phyloP scores from a whole-genome alignment of 768 basidiomycete genomes.

The Macrocybe gigantea region DNA sequence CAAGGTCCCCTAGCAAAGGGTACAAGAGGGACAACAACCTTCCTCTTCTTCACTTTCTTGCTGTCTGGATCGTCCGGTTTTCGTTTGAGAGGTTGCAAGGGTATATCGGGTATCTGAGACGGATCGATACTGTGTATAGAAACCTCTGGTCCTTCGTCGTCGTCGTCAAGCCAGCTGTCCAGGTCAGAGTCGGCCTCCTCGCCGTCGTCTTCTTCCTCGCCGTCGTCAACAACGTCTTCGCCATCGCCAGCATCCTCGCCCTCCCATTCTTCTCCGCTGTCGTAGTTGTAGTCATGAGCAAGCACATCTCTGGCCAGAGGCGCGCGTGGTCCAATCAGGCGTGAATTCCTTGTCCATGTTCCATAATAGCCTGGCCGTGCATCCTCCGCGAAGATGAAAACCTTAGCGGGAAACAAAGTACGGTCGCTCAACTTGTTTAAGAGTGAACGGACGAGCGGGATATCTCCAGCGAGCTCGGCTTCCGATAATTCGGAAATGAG shows the following conservation, averaged over 20 bases:
- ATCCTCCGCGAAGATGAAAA: slow-evolving; percentile 79
- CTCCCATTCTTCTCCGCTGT: slow-evolving; percentile 97
- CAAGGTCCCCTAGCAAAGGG: slow-evolving; percentile 80
- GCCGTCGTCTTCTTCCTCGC: slow-evolving; percentile 52
- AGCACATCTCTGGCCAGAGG: slow-evolving; percentile 78
- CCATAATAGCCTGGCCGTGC: slow-evolving; percentile 90
- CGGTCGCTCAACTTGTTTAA: slow-evolving; percentile 59
- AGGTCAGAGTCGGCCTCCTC: slow-evolving; percentile 70
- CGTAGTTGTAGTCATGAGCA: slow-evolving; percentile 83
- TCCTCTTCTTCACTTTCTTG: slow-evolving; percentile 62
- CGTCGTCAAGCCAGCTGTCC: slow-evolving; percentile 76
- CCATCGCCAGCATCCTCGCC: slow-evolving; percentile 79
- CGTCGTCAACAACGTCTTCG: slow-evolving; percentile 70
- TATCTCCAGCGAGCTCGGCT: slow-evolving; percentile 73
- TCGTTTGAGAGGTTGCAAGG: slow-evolving; percentile 43
- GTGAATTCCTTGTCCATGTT: slow-evolving; percentile 86
- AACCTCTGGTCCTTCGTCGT: slow-evolving; percentile 49
- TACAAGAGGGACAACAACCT: slow-evolving; percentile 71
- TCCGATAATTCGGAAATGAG: slow-evolving; percentile 64
- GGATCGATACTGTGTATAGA: slow-evolving; percentile 26
- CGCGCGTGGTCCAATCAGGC: slow-evolving; percentile 71
- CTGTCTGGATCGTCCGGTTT: slow-evolving; percentile 53
- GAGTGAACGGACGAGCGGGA: slow-evolving; percentile 58
- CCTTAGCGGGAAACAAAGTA: slow-evolving; percentile 63
- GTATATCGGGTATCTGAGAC: slow-evolving; percentile 28